Percentiles rank a stretch among this genome's conserved stretches.
phyloP scores from a whole-genome alignment of 371 early-diverging fungal genomes.

The Zopfochytrium polystomum region DNA sequence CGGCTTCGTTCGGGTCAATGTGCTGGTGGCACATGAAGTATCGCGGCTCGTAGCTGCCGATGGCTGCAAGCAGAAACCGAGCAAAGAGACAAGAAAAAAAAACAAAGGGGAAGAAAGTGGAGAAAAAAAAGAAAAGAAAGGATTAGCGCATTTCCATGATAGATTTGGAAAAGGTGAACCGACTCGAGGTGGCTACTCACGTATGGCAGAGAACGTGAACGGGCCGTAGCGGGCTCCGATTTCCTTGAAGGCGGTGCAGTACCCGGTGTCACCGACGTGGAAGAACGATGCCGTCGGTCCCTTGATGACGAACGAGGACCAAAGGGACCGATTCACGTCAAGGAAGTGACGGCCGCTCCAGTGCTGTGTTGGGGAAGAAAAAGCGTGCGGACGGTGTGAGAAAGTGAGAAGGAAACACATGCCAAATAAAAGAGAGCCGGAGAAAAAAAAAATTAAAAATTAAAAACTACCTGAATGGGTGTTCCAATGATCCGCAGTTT shows the following conservation, averaged over 20 bases:
- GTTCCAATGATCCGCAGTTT: conserved; percentile 48
- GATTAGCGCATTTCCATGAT: no score
- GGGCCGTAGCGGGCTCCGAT: conserved; percentile 68
- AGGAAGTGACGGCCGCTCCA: conserved; percentile 52
- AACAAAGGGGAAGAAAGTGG: no score
- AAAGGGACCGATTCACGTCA: conserved; percentile 69
- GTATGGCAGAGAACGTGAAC: conserved; percentile 69
- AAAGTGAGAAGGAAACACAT: not conserved
- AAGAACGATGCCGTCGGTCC: conserved; percentile 10
- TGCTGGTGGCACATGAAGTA: conserved; percentile 69
- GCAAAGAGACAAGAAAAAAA: no score
- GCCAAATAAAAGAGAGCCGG: conserved; percentile 43
- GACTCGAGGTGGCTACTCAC: no score
- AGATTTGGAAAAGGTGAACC: no score
- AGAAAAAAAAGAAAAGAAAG: not conserved
- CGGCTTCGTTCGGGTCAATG: conserved; percentile 68
- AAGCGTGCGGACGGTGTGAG: not conserved
- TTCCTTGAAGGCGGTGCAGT: conserved; percentile 71
- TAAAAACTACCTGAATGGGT: conserved; percentile 42
- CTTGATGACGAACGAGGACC: conserved; percentile 54
- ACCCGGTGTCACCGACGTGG: conserved; percentile 68
- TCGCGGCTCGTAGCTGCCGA: conserved; percentile 78
- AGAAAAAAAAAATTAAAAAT: not conserved
- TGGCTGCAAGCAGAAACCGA: conserved; percentile 50
- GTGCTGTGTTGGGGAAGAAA: conserved; percentile 39